A percentile compares a stretch with the other conserved stretches of the same genome.
Conservation (phyloP, 1,284 basidiomycete genomes). For the Pseudozyma hubeiensis region DNA sequence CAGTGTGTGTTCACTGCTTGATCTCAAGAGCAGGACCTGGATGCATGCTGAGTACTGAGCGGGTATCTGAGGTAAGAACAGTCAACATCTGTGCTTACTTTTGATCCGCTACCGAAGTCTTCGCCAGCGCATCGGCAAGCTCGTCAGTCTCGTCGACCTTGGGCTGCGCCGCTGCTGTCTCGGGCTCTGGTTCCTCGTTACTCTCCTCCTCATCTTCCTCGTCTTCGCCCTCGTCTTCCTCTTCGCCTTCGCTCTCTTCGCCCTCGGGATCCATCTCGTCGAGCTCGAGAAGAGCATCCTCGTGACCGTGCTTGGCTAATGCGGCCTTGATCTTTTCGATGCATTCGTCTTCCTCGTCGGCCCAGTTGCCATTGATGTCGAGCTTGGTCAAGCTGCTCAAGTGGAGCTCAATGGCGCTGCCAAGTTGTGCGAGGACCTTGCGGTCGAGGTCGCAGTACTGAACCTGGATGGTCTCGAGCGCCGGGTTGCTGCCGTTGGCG, state of each 20-base stretch:
- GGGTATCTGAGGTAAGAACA: background rate
- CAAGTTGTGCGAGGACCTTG: slow-evolving; percentile 55
- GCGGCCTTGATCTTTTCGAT: slow-evolving; percentile 60
- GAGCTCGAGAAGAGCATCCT: slow-evolving; percentile 60
- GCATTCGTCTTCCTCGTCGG: slow-evolving; percentile 66
- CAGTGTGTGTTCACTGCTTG: slow-evolving; percentile 1
- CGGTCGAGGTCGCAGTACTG: slow-evolving; percentile 66
- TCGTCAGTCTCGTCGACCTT: slow-evolving; percentile 49
- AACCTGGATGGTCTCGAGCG: slow-evolving; percentile 59
- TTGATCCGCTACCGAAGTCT: slow-evolving; percentile 36
- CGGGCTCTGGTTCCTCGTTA: slow-evolving; percentile 11
- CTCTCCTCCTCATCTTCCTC: slow-evolving; percentile 18
- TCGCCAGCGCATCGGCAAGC: slow-evolving; percentile 48
- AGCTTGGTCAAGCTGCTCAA: slow-evolving; percentile 50
- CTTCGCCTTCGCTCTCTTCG: slow-evolving; percentile 62
- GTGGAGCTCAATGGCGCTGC: slow-evolving; percentile 53
- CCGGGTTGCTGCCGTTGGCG: slow-evolving; percentile 51
- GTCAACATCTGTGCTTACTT: slow-evolving; percentile 21
- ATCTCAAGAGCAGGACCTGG: background rate
- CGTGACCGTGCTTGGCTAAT: slow-evolving; percentile 57
- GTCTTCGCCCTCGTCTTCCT: slow-evolving; percentile 44
- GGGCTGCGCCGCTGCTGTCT: slow-evolving; percentile 6
- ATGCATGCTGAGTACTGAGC: background rate
- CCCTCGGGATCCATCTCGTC: slow-evolving; percentile 67
- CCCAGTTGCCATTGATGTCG: slow-evolving; percentile 68